These are phyloP conservation scores for Aspergillus sp. DNA, from an alignment of 2,329 filamentous ascomycete genomes.

Conservation along the genomic window DNA sequence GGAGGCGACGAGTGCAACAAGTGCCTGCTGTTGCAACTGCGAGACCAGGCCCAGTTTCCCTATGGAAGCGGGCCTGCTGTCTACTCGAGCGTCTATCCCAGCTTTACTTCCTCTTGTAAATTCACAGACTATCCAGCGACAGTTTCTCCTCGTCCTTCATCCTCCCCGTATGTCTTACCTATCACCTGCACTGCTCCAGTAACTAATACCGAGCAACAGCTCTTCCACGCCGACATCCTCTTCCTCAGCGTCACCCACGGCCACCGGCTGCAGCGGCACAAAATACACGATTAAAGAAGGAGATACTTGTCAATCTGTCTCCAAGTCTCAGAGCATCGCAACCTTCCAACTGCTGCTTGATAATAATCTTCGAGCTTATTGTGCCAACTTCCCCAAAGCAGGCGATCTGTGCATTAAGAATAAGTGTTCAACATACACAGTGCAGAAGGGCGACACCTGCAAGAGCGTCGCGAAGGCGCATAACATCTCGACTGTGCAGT, in stretches of 20 bases:
- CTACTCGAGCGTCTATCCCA: conserved; percentile 28
- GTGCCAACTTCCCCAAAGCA: neutral
- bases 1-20: conserved; percentile 4
- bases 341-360: conserved; percentile 6
- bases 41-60: conserved; percentile 3
- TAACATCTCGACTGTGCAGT: conserved; percentile 7
- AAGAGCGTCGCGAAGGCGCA: conserved; percentile 2
- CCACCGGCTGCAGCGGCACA: conserved; percentile 5
- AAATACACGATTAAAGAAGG: conserved; percentile 7
- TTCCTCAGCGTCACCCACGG: neutral
- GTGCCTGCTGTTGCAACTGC: conserved; percentile 7
- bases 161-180: neutral
- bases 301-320: conserved; percentile 11
- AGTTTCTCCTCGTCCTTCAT: neutral
- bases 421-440: neutral
- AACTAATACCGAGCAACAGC: too few relatives aligned
- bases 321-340: conserved; percentile 4
- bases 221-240: neutral
- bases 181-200: too few relatives aligned
- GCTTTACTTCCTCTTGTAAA: conserved; percentile 23
- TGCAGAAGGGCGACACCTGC: conserved; percentile 10
- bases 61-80: conserved; percentile 7
- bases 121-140: conserved; percentile 18
- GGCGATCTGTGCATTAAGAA: conserved; percentile 5
- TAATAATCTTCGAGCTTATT: conserved; percentile 2